Percentiles rank a stretch among this genome's conserved stretches.
These are phyloP conservation scores for Mesembryanthemum crystallinum DNA, from an alignment of 148 eudicot species.

Conservation along the genomic window DNA sequence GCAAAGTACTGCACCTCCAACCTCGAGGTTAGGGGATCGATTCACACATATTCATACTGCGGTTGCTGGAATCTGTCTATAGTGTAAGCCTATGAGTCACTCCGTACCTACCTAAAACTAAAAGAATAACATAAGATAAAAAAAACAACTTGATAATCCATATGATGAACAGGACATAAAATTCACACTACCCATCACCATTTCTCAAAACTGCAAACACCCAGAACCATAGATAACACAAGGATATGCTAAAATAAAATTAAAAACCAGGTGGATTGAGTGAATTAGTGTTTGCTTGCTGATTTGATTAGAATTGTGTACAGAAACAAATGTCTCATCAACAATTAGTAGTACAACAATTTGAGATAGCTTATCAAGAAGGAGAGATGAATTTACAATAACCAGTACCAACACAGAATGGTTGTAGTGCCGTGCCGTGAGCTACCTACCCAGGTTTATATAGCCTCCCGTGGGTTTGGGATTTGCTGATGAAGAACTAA, in stretches of 20 bases:
- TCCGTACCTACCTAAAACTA: too few species aligned
- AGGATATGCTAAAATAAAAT: background rate
- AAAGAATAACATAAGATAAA: too few species aligned
- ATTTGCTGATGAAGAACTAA: constrained; percentile 7
- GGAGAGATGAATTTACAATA: background rate
- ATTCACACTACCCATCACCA: too few species aligned
- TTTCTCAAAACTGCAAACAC: too few species aligned
- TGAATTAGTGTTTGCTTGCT: background rate
- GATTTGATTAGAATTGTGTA: background rate
- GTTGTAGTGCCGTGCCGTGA: background rate
- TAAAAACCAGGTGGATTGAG: background rate
- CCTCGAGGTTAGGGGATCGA: too few species aligned
- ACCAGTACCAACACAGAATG: background rate
- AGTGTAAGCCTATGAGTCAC: too few species aligned
- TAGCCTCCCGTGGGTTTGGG: background rate
- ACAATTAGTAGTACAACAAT: background rate
- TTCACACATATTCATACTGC: too few species aligned
- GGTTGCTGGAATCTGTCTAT: too few species aligned
- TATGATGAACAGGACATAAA: too few species aligned
- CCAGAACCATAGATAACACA: too few species aligned
- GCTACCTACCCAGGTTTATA: constrained; percentile 14
- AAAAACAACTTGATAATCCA: too few species aligned
- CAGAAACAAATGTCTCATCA: background rate
- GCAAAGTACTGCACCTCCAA: too few species aligned
- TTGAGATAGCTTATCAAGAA: background rate